phyloP scores from a whole-genome alignment of 306 rosid species.

The Quercus bicolor region DNA sequence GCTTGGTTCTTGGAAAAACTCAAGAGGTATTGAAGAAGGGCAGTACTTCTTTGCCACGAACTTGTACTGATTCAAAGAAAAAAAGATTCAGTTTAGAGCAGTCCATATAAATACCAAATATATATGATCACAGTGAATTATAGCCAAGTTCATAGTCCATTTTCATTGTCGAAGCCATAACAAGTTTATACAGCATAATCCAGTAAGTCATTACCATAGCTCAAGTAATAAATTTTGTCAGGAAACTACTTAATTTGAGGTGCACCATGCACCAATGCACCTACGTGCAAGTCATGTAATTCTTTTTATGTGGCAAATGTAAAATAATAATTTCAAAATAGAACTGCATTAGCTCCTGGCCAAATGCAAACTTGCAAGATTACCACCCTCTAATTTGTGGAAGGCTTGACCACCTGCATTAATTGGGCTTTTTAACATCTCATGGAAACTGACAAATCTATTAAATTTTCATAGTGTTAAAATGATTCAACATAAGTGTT shows the following conservation, averaged over 20 bases:
- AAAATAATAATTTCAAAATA: not conserved
- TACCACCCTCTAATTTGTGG: not conserved
- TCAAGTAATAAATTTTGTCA: not conserved
- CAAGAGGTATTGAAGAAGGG: slow-evolving; percentile 43
- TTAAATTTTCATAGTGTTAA: not conserved
- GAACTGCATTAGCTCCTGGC: not conserved
- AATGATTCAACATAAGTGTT: not conserved
- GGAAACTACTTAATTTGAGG: not conserved
- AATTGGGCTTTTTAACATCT: not conserved
- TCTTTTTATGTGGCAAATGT: not conserved
- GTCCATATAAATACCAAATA: not conserved
- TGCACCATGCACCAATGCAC: no score
- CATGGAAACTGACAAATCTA: not conserved
- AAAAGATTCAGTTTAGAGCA: slow-evolving; percentile 3
- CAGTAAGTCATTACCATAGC: no score
- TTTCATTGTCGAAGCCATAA: no score
- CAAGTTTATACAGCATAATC: no score
- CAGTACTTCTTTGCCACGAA: slow-evolving; percentile 61
- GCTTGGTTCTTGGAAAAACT: slow-evolving; percentile 38
- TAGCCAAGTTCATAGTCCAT: no score
- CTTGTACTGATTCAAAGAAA: slow-evolving; percentile 48
- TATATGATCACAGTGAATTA: no score
- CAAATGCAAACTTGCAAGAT: not conserved
- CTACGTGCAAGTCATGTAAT: not conserved
- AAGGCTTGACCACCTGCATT: not conserved